A percentile compares a stretch with the other conserved stretches of the same genome.
These are phyloP conservation scores for Cyclocybe aegerita DNA, from an alignment of 768 basidiomycete genomes.

Conservation along the genomic window DNA sequence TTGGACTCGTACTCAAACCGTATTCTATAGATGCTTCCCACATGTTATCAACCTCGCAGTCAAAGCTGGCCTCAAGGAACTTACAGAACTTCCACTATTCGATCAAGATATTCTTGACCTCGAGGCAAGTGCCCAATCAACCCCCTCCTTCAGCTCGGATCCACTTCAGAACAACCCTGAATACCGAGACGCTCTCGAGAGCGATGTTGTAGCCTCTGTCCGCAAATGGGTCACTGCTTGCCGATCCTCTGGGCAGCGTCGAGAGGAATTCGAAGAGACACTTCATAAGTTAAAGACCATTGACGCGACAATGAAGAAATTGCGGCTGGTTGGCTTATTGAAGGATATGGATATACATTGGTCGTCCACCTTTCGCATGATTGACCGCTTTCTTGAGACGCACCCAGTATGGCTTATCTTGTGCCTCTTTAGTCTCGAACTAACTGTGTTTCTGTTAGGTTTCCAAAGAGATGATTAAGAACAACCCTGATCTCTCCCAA, in stretches of 20 bases:
- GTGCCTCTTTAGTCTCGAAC: constrained; percentile 4
- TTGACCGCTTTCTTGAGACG: constrained; percentile 28
- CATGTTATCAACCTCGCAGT: constrained; percentile 30
- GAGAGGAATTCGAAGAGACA: constrained; percentile 19
- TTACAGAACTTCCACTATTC: constrained; percentile 15
- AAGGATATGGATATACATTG: constrained; percentile 32
- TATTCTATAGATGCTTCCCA: constrained; percentile 26
- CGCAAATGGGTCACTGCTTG: constrained; percentile 28
- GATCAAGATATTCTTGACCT: not conserved
- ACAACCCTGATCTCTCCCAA: constrained; percentile 12
- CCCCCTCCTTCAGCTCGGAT: not conserved
- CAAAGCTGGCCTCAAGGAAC: constrained; percentile 23
- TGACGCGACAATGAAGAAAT: constrained; percentile 5
- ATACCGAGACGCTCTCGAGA: constrained; percentile 20
- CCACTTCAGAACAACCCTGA: not conserved
- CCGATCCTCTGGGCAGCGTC: constrained; percentile 28
- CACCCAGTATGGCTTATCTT: constrained; percentile 23
- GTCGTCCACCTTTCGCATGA: constrained; percentile 35
- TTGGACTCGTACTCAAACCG: constrained; percentile 1
- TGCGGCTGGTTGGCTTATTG: constrained; percentile 24
- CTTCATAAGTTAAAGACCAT: constrained; percentile 24
- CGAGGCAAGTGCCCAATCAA: constrained; percentile 8
- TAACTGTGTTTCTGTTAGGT: constrained; percentile 9
- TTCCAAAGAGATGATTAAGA: constrained; percentile 14
- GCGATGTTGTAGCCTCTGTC: constrained; percentile 22